Evolutionary conservation across 2,329 filamentous ascomycete genomes (phyloP).

Genomic region (Aschersonia sp.): DNA sequence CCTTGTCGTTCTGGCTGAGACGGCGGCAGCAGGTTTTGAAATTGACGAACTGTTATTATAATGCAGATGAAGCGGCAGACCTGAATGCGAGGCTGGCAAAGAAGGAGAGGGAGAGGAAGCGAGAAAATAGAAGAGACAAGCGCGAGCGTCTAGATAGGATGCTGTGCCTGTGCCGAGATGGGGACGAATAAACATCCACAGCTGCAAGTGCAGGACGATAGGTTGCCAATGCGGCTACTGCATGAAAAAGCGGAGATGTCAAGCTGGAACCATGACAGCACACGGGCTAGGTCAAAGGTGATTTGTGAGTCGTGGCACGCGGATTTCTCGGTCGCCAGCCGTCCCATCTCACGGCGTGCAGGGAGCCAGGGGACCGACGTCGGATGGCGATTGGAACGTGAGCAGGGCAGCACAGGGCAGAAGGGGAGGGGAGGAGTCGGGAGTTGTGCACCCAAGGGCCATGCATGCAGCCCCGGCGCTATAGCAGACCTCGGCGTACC

Average conservation of each 20-base stretch:
- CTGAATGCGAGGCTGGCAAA: not conserved
- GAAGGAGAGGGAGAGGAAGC: not conserved
- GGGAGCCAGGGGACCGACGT: not conserved
- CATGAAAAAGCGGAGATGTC: slow-evolving; percentile 1
- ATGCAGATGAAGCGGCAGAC: not conserved
- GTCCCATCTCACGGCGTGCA: not conserved
- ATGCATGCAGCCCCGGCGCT: not conserved
- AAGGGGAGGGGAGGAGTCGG: not conserved
- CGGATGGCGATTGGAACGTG: not conserved
- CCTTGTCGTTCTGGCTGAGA: not conserved
- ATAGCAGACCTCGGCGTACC: not conserved
- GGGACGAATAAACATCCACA: not conserved
- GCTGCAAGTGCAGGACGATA: not conserved
- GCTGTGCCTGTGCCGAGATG: not conserved
- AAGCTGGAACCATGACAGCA: not conserved
- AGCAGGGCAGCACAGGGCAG: not conserved
- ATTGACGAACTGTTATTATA: not conserved
- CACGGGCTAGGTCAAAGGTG: not conserved
- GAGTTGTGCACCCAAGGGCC: not conserved
- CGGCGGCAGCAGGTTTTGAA: not conserved
- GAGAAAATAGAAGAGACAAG: not conserved
- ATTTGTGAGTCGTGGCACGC: not conserved
- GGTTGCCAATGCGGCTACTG: not conserved
- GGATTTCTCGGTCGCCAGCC: not conserved
- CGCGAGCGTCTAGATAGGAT: not conserved